Evolutionary conservation across 1,139 yeast species (phyloP), one percentile per base, ranked within the genome.

Genomic region (Kodamaea ohmeri): DNA sequence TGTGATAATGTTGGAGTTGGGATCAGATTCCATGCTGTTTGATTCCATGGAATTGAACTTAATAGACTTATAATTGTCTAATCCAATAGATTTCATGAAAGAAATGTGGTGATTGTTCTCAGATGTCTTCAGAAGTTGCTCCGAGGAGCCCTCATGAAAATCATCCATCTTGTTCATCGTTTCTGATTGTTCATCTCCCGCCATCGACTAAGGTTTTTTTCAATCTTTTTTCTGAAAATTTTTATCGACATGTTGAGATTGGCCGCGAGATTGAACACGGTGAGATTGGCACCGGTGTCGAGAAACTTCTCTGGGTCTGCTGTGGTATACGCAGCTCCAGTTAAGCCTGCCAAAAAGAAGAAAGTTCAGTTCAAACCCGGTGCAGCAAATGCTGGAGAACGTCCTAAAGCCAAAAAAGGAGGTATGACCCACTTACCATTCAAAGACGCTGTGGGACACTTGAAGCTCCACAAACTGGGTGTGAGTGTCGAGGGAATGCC

Each of bases 381-480:
- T 15, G 41, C 40, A 6, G 34, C 27, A 13, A 27, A 24, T 4
- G 25, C 26, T 9, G 37, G 37, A 13, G 47, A 43, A 15, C 21
- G 36, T 18, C 25, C 39, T 41, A 65, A 60, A 48, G 59, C 53
- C 29, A 67, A 63, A 47, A 67, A 66, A 45, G 61, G 67, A 11
- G 73, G 73, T 38, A 68, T 68, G 68, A 68, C 75, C 43, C 75
- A 67, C 46, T 58, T 65, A 35, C 51, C 50, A 32, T 71, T 68
- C 48, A 55, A 53, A 34, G 73, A 68, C 42, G 74, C 75, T 7
- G 71, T 70, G 17, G 52, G 67, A 29, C 45, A 49, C 4, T 54
- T 67, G 44, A 60, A 60, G 12, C 65, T 60, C 45, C 71, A 67
- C 38, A 64, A 60, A 37, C 46, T 44, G 42, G 73, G 69, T 11